These are phyloP conservation scores for Cystobasidium sp. DNA, from an alignment of 1,284 basidiomycete genomes.

Conservation along the genomic window DNA sequence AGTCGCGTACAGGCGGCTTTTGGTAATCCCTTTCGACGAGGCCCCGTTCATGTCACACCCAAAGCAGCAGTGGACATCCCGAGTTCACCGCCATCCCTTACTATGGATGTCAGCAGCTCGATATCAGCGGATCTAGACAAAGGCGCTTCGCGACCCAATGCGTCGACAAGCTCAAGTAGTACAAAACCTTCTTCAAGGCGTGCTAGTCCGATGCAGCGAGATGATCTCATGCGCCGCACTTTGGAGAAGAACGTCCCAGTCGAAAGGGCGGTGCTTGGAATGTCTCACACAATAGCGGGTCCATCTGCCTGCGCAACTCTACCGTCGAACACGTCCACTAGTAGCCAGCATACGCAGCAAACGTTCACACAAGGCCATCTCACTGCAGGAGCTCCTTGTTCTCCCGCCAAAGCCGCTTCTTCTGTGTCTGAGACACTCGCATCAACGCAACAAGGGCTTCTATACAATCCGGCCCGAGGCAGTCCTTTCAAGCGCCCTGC, in stretches of 20 bases:
- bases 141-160: too few relatives aligned
- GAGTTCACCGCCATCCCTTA: not conserved
- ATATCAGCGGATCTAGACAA: too few relatives aligned
- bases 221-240: conserved; percentile 31
- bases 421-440: too few relatives aligned
- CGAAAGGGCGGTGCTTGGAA: not conserved
- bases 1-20: conserved; percentile 6
- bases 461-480: not conserved
- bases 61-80: not conserved
- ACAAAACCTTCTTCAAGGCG: not conserved
- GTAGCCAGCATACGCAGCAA: too few relatives aligned
- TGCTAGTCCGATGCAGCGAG: not conserved
- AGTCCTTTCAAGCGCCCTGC: conserved; percentile 27
- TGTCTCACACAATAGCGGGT: not conserved
- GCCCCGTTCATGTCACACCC: not conserved
- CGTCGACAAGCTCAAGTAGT: not conserved
- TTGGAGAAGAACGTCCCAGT: not conserved
- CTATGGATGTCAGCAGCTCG: not conserved
- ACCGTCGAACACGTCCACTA: too few relatives aligned
- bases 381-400: not conserved
- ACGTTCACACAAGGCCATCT: too few relatives aligned
- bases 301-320: not conserved
- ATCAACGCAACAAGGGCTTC: too few relatives aligned
- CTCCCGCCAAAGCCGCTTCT: not conserved
- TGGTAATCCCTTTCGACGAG: conserved; percentile 18